Percentiles rank a stretch among this genome's conserved stretches.
These are phyloP conservation scores for Fusarium continuum DNA, from an alignment of 2,329 filamentous ascomycete genomes.

Conservation along the genomic window DNA sequence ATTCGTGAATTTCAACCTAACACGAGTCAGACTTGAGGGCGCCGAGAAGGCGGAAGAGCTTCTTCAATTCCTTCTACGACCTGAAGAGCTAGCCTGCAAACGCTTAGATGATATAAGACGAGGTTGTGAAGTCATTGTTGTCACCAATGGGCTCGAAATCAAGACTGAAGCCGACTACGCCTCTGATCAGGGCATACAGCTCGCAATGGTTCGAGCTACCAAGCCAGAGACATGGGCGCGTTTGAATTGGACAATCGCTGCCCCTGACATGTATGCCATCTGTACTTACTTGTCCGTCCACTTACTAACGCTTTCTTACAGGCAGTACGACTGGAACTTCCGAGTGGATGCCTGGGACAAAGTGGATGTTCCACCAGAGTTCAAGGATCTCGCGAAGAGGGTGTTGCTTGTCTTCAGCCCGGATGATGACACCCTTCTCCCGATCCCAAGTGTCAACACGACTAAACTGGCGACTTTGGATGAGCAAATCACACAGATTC, in stretches of 20 bases:
- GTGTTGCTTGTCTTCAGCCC: conserved; percentile 28
- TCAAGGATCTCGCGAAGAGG: conserved; percentile 35
- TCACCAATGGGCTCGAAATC: conserved; percentile 33
- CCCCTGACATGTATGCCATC: conserved; percentile 49
- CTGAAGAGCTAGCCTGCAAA: conserved; percentile 23
- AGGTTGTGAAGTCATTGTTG: conserved; percentile 36
- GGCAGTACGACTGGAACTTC: conserved; percentile 50
- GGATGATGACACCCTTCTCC: conserved; percentile 14
- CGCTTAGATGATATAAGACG: conserved; percentile 14
- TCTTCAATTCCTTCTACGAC: conserved; percentile 23
- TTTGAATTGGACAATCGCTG: conserved; percentile 47
- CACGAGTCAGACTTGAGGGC: conserved; percentile 23
- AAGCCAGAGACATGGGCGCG: conserved; percentile 36
- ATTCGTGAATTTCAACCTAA: conserved; percentile 11
- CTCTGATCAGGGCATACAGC: conserved; percentile 12
- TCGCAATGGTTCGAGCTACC: conserved; percentile 38
- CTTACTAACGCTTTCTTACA: conserved; percentile 27
- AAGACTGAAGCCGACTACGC: conserved; percentile 27
- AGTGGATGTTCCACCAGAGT: conserved; percentile 23
- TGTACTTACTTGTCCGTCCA: too few species aligned
- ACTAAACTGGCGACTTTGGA: conserved; percentile 9
- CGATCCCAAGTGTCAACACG: conserved; percentile 20
- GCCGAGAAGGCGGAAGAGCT: conserved; percentile 22
- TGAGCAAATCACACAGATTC: conserved; percentile 28
- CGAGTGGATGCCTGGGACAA: conserved; percentile 43